Base-by-base conservation (phyloP, 1,284 basidiomycete genomes). In the Pholiota adiposa region DNA sequence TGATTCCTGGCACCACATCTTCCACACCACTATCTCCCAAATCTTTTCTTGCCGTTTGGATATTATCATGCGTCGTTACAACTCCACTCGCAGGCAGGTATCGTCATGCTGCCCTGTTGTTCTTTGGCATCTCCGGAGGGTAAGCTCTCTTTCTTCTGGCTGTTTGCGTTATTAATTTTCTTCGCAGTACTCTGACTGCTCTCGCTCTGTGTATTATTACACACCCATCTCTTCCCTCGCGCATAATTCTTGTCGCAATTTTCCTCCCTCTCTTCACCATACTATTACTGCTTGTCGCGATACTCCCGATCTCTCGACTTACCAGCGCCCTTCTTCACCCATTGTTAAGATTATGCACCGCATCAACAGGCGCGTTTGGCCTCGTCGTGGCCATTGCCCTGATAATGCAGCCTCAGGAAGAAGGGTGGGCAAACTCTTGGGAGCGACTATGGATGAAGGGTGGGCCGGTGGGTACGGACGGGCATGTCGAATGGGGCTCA, bases 391-490 rank as follows among this genome's bases (percentile, higher is more conserved):
- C 83, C 7, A 83, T 88, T 36, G 79, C 87, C 5, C 69, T 89
- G 21, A 74, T 89, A 3, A 70, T 81, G 19, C 71, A 77, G n/a
- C 78, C 83, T 0, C 67, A 75, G 9, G 71, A 69, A 34, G 63
- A 63, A 21, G 67, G 80, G 0, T 89, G 87, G 87, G 80, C 80
- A 4, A 79, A 87, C 65, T 77, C 81, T 8, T 89, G 86, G 86
- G 81, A 83, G 53, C 78, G 87, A 12, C 71, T 88, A 3, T 88
- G 84, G 82, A 62, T 83, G 19, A 63, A 63, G 11, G 73, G 82
- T 44, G 80, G 80, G 4, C 53, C 62, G 9, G 43, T n/a, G 21
- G 41, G 25, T 34, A 27, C 19, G 66, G 67, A 19, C 74, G 72
- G 7, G 14, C 29, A 31, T 36, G 38, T 58, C 29, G 18, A 38